A percentile compares a stretch with the other conserved stretches of the same genome.
Evolutionary conservation across 257 asterid species (phyloP).

Genomic region (Solanum ossicruentum): DNA sequence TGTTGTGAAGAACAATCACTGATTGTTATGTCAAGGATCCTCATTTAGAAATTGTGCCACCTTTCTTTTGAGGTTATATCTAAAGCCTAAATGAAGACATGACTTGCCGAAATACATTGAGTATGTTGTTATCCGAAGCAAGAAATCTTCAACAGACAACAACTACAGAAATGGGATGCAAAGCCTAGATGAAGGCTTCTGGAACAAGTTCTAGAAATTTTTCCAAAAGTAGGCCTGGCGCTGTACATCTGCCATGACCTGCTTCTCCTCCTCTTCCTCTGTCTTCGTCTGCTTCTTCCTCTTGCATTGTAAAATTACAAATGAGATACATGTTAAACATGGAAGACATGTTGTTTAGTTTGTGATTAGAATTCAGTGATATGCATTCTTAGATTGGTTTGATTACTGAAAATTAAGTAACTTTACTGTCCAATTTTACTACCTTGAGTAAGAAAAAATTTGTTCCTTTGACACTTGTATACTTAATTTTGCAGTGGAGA

Average conservation of each 20-base stretch:
- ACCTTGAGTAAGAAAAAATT: background rate
- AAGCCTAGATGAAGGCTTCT: no score
- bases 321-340: background rate
- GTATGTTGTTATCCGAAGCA: background rate
- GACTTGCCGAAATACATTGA: background rate
- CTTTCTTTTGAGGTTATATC: background rate
- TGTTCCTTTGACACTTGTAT: background rate
- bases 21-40: background rate
- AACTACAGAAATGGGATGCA: no score
- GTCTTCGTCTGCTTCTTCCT: background rate
- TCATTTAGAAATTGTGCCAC: background rate
- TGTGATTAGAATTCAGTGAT: background rate
- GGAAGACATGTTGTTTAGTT: background rate
- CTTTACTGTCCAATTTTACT: background rate
- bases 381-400: background rate
- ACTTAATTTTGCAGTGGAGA: background rate
- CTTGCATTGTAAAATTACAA: background rate
- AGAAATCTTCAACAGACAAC: no score
- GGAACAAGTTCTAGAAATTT: no score
- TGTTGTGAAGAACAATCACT: background rate
- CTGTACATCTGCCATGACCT: background rate
- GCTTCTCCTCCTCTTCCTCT: background rate
- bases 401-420: background rate
- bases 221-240: background rate
- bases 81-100: background rate